phyloP scores from a whole-genome alignment of 2,329 filamentous ascomycete genomes.

The Cercospora sp. region DNA sequence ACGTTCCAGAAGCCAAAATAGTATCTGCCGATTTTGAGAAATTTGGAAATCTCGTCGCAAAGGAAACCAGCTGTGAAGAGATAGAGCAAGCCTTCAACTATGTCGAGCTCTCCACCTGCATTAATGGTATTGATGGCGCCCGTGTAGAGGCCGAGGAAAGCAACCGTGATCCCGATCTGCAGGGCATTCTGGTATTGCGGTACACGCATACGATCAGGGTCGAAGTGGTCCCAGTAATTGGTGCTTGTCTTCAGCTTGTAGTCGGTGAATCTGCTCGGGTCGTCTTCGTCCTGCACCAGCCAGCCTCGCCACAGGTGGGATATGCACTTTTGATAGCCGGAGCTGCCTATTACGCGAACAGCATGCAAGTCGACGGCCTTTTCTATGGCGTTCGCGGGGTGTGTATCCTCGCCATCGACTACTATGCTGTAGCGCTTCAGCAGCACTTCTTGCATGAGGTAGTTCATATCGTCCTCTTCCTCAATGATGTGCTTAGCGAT shows the following conservation, averaged over 20 bases:
- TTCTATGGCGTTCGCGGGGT: constrained; percentile 85
- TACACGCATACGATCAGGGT: constrained; percentile 90
- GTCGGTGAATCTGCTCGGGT: constrained; percentile 84
- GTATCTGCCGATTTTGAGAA: constrained; percentile 89
- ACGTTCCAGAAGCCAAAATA: constrained; percentile 97
- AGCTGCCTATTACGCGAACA: constrained; percentile 81
- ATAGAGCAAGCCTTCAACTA: constrained; percentile 81
- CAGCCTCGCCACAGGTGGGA: constrained; percentile 91
- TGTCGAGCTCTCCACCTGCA: constrained; percentile 75
- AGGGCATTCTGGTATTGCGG: constrained; percentile 90
- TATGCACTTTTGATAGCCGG: constrained; percentile 95
- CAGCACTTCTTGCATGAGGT: constrained; percentile 76
- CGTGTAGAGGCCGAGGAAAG: constrained; percentile 85
- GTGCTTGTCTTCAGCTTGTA: constrained; percentile 81
- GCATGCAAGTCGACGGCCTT: constrained; percentile 92
- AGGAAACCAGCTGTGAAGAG: constrained; percentile 89
- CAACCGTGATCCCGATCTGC: constrained; percentile 78
- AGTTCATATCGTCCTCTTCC: constrained; percentile 72
- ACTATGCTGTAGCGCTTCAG: constrained; percentile 87
- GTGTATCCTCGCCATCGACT: constrained; percentile 67
- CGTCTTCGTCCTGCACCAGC: constrained; percentile 92
- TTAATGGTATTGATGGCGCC: constrained; percentile 91
- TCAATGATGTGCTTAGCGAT: constrained; percentile 90
- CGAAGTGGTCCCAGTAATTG: constrained; percentile 76
- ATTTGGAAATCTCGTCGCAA: constrained; percentile 81